Evolutionary conservation across 2,329 filamentous ascomycete species (phyloP).

Genomic region (Xylaria sp.): DNA sequence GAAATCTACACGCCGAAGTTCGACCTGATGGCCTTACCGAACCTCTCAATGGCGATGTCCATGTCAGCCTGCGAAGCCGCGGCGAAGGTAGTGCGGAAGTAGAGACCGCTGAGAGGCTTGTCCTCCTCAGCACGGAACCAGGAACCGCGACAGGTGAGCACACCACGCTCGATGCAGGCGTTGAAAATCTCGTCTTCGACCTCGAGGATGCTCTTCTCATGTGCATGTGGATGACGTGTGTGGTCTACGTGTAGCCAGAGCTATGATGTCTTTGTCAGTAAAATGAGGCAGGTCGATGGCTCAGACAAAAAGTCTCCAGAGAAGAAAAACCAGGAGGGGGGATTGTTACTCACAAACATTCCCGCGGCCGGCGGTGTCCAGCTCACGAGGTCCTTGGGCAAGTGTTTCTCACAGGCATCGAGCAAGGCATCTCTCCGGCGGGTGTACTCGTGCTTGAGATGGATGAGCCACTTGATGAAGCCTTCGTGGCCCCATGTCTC

Average conservation of each 20-base stretch:
- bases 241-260: constrained; percentile 70
- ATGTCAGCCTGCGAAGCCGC: constrained; percentile 69
- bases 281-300: neutral
- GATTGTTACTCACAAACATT: constrained; percentile 76
- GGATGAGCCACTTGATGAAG: constrained; percentile 84
- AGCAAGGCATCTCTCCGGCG: constrained; percentile 70
- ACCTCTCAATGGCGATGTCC: constrained; percentile 64
- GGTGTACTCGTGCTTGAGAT: constrained; percentile 77
- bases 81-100: constrained; percentile 87
- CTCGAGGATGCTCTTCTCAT: constrained; percentile 47
- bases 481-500: constrained; percentile 91
- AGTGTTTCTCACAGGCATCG: constrained; percentile 69
- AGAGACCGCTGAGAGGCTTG: constrained; percentile 57
- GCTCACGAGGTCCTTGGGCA: constrained; percentile 68
- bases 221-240: constrained; percentile 58
- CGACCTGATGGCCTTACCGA: constrained; percentile 67
- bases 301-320: neutral
- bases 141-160: constrained; percentile 75
- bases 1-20: constrained; percentile 38
- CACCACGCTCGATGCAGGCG: constrained; percentile 66
- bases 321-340: neutral
- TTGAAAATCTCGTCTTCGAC: constrained; percentile 87
- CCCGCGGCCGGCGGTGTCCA: constrained; percentile 79
- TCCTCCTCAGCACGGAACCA: constrained; percentile 82
- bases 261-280: constrained; percentile 32